Percentiles rank a stretch among this genome's conserved stretches.
These are phyloP conservation scores for Metschnikowia arizonensis DNA, from an alignment of 805 yeast genomes.

Conservation along the genomic window DNA sequence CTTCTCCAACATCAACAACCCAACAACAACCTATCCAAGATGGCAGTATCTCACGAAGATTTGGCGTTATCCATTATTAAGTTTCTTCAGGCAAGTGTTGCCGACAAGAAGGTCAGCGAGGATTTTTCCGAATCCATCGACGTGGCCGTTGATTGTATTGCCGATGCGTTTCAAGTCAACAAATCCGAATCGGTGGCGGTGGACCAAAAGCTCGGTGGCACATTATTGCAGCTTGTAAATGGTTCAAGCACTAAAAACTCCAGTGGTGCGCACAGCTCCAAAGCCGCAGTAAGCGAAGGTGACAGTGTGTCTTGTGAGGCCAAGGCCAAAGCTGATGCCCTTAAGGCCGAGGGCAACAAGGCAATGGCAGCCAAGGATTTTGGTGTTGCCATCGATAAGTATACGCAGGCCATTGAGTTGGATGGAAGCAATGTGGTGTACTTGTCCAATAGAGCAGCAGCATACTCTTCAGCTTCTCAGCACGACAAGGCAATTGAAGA, in stretches of 20 bases:
- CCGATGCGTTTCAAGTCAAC: conserved; percentile 75
- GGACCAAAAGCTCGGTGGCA: conserved; percentile 42
- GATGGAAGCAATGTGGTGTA: conserved; percentile 76
- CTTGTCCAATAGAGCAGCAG: conserved; percentile 94
- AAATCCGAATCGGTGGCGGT: conserved; percentile 36
- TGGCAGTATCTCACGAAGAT: conserved; percentile 54
- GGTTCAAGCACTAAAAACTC: conserved; percentile 13
- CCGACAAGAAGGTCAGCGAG: conserved; percentile 60
- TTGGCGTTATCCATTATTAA: conserved; percentile 70
- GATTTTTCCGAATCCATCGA: conserved; percentile 87
- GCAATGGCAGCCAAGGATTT: conserved; percentile 78
- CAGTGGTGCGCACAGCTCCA: conserved; percentile 5
- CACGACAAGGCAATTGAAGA: conserved; percentile 78
- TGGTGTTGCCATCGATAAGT: conserved; percentile 65
- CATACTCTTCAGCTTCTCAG: conserved; percentile 72
- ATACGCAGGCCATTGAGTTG: conserved; percentile 73
- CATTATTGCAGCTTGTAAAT: conserved; percentile 44
- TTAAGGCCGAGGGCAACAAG: conserved; percentile 85
- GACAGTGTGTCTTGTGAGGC: conserved; percentile 48
- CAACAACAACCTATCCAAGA: conserved; percentile 20
- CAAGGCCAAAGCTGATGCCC: conserved; percentile 71
- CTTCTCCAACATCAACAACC: neutral
- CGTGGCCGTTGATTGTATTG: conserved; percentile 88
- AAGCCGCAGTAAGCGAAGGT: conserved; percentile 26
- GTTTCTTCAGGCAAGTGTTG: conserved; percentile 58